Evolutionary conservation across 2,329 filamentous ascomycete species (phyloP).

Genomic region (Monilinia fructicola): DNA sequence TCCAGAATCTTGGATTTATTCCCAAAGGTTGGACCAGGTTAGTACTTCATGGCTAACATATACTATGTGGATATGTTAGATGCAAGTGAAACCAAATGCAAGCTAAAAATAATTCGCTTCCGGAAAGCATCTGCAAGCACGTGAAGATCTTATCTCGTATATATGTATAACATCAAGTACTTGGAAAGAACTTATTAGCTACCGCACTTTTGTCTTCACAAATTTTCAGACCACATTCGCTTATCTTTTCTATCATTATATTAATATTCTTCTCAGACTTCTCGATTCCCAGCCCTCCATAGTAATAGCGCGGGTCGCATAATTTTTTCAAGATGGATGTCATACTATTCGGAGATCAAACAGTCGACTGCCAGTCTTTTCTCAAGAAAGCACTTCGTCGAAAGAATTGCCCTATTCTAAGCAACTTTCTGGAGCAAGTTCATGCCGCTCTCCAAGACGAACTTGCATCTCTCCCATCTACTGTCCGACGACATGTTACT

Average conservation of each 20-base stretch:
- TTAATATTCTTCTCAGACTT: slow-evolving; percentile 3
- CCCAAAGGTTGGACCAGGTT: too few species aligned
- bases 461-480: slow-evolving; percentile 54
- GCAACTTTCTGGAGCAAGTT: slow-evolving; percentile 56
- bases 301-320: slow-evolving; percentile 22
- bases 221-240: neutral
- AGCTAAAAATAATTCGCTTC: neutral
- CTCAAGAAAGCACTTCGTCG: slow-evolving; percentile 28
- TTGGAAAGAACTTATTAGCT: neutral
- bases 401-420: slow-evolving; percentile 30
- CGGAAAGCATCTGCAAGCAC: slow-evolving; percentile 1
- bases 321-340: slow-evolving; percentile 32
- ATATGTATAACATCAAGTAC: slow-evolving; percentile 18
- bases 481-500: slow-evolving; percentile 58
- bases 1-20: neutral
- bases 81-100: slow-evolving; percentile 9
- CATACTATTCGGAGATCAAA: slow-evolving; percentile 32
- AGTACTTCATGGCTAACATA: slow-evolving; percentile 14
- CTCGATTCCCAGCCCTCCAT: slow-evolving; percentile 1
- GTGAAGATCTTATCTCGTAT: slow-evolving; percentile 16
- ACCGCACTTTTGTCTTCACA: slow-evolving; percentile 1
- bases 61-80: slow-evolving; percentile 14
- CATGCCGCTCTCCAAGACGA: slow-evolving; percentile 59
- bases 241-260: neutral
- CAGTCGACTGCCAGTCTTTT: slow-evolving; percentile 29